phyloP scores from a whole-genome alignment of 2,329 filamentous ascomycete species.

The Lithohypha guttulata region DNA sequence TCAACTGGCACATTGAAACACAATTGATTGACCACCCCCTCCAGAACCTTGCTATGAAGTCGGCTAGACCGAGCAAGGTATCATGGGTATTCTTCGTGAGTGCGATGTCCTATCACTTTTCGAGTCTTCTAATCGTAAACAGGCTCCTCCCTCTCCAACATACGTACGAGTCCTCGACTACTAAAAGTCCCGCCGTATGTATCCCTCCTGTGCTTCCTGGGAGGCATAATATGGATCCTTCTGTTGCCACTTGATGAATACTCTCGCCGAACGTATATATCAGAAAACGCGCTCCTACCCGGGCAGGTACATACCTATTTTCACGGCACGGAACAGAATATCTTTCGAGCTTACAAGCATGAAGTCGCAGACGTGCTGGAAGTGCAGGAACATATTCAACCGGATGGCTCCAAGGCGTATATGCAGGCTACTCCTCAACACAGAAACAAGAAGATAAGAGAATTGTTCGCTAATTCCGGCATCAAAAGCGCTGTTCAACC shows the following conservation, averaged over 20 bases:
- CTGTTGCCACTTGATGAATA: conserved; percentile 83
- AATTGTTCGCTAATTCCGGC: conserved; percentile 65
- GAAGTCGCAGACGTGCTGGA: conserved; percentile 52
- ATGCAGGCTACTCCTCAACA: conserved; percentile 11
- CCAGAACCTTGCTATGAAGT: conserved; percentile 17
- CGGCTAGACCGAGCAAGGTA: conserved; percentile 16
- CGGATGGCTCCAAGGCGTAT: conserved; percentile 30
- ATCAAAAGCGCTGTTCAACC: conserved; percentile 81
- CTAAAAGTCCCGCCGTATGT: conserved; percentile 79
- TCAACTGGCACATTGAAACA: no score
- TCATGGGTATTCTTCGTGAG: conserved; percentile 20
- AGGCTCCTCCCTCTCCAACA: conserved; percentile 15
- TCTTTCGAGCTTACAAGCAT: conserved; percentile 80
- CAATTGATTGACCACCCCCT: no score
- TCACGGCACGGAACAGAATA: conserved; percentile 86
- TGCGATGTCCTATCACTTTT: conserved; percentile 31
- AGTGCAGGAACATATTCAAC: not conserved
- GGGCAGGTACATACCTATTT: conserved; percentile 98
- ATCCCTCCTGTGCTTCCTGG: conserved; percentile 69
- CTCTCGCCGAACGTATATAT: conserved; percentile 87
- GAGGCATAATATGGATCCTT: conserved; percentile 82
- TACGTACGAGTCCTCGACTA: conserved; percentile 71
- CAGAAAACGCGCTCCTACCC: conserved; percentile 88
- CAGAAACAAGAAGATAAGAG: conserved; percentile 53
- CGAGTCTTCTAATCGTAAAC: not conserved